These are phyloP conservation scores for Cryphonectria carpinicola DNA, from an alignment of 2,329 filamentous ascomycete genomes.

Conservation along the genomic window DNA sequence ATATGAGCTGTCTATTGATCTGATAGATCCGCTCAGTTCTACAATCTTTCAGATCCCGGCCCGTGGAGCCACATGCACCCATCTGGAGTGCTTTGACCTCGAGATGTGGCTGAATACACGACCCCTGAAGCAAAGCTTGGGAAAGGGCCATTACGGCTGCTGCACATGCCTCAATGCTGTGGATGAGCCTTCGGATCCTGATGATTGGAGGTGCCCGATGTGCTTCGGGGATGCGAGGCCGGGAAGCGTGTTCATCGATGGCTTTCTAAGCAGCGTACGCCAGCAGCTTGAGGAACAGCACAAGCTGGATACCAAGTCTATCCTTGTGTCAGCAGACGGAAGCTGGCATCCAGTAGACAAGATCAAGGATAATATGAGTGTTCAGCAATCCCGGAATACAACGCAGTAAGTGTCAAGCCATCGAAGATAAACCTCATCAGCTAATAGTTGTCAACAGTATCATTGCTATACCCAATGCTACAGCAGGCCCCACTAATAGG, in stretches of 20 bases:
- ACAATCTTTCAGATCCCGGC: slow-evolving; percentile 72
- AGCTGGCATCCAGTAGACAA: slow-evolving; percentile 59
- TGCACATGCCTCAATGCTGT: slow-evolving; percentile 44
- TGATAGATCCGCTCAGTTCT: slow-evolving; percentile 70
- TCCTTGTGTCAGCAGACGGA: slow-evolving; percentile 67
- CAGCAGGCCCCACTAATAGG: too few relatives aligned
- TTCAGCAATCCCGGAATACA: slow-evolving; percentile 30
- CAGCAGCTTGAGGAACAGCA: slow-evolving; percentile 53
- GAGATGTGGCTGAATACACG: slow-evolving; percentile 77
- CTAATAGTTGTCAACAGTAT: too few relatives aligned
- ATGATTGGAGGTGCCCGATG: slow-evolving; percentile 86
- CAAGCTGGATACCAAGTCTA: slow-evolving; percentile 58
- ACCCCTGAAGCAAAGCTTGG: slow-evolving; percentile 47
- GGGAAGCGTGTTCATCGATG: slow-evolving; percentile 69
- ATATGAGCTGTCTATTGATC: slow-evolving; percentile 59
- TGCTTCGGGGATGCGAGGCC: slow-evolving; percentile 81
- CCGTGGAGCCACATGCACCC: slow-evolving; percentile 69
- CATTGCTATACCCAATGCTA: too few relatives aligned
- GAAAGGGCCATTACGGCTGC: slow-evolving; percentile 37
- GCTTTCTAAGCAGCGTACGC: slow-evolving; percentile 70
- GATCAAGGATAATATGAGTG: slow-evolving; percentile 39
- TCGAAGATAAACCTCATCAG: too few relatives aligned
- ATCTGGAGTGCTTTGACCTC: slow-evolving; percentile 90
- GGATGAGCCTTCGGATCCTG: slow-evolving; percentile 63
- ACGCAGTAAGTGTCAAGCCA: too few relatives aligned